A percentile compares a stretch with the other conserved stretches of the same genome.
These are phyloP conservation scores for Arthrobotrys pseudoclavata DNA, from an alignment of 2,329 filamentous ascomycete species.

Conservation along the genomic window DNA sequence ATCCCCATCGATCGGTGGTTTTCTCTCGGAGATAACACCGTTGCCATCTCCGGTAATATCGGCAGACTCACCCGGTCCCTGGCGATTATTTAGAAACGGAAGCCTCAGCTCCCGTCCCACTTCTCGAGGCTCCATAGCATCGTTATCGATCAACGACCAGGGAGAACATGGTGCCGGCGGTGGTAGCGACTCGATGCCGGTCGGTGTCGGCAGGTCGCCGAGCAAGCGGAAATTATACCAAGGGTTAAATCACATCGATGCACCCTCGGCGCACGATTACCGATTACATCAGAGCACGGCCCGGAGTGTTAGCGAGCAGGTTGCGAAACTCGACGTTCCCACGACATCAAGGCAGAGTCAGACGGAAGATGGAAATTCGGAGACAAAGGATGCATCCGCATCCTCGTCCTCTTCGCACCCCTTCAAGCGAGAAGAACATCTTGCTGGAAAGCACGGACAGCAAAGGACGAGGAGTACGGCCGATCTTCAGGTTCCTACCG, in stretches of 20 bases:
- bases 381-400: constrained; percentile 58
- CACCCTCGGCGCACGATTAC: constrained; percentile 44
- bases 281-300: constrained; percentile 46
- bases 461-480: constrained; percentile 63
- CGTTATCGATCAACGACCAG: constrained; percentile 69
- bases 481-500: constrained; percentile 78
- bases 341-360: constrained; percentile 49
- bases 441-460: constrained; percentile 64
- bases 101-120: constrained; percentile 68
- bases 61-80: constrained; percentile 76
- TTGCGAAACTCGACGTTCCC: constrained; percentile 61
- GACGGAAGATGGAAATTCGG: constrained; percentile 51
- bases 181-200: constrained; percentile 67
- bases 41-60: constrained; percentile 80
- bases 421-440: constrained; percentile 63
- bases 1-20: constrained; percentile 62
- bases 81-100: constrained; percentile 71
- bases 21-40: constrained; percentile 73
- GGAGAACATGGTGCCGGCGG: constrained; percentile 65
- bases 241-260: constrained; percentile 66
- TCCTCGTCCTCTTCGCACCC: constrained; percentile 44
- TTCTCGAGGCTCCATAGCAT: constrained; percentile 68
- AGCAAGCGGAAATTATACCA: constrained; percentile 74
- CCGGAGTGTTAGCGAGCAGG: constrained; percentile 60
- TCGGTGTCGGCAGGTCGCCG: constrained; percentile 69